Conservation (phyloP, 495 filamentous ascomycete genomes). For the Amniculicola lignicola region DNA sequence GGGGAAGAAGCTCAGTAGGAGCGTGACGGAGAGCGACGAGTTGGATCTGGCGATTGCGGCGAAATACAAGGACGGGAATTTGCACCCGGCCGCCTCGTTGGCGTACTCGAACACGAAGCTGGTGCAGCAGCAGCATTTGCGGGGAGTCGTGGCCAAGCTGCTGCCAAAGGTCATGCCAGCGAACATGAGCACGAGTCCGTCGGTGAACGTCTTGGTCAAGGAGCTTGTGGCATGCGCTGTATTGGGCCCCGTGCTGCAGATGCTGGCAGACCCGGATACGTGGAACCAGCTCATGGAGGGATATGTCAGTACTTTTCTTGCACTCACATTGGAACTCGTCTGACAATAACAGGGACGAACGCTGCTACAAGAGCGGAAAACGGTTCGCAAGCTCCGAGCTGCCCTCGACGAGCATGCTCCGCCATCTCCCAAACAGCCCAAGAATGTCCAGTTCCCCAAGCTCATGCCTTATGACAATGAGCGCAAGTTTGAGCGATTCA, state of each 20-base stretch:
- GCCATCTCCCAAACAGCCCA: slow-evolving; percentile 65
- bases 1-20: slow-evolving; percentile 79
- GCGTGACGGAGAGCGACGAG: slow-evolving; percentile 94
- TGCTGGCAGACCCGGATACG: slow-evolving; percentile 84
- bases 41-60: slow-evolving; percentile 88
- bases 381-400: slow-evolving; percentile 87
- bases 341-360: slow-evolving; percentile 58
- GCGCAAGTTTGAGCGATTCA: slow-evolving; percentile 88
- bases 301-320: slow-evolving; percentile 48
- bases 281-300: slow-evolving; percentile 96
- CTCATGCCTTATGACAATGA: slow-evolving; percentile 72
- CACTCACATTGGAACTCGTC: background rate
- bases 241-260: slow-evolving; percentile 64
- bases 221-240: slow-evolving; percentile 82
- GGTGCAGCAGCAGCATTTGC: slow-evolving; percentile 81
- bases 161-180: slow-evolving; percentile 74
- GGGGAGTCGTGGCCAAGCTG: slow-evolving; percentile 64
- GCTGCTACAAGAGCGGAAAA: slow-evolving; percentile 92
- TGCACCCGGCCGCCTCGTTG: slow-evolving; percentile 85
- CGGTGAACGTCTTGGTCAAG: slow-evolving; percentile 73
- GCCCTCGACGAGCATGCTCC: slow-evolving; percentile 95
- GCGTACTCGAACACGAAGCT: slow-evolving; percentile 75
- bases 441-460: slow-evolving; percentile 63
- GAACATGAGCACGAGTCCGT: slow-evolving; percentile 69
- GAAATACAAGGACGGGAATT: slow-evolving; percentile 83